phyloP scores from a whole-genome alignment of 805 yeast genomes.

The Ascoidea asiatica region DNA sequence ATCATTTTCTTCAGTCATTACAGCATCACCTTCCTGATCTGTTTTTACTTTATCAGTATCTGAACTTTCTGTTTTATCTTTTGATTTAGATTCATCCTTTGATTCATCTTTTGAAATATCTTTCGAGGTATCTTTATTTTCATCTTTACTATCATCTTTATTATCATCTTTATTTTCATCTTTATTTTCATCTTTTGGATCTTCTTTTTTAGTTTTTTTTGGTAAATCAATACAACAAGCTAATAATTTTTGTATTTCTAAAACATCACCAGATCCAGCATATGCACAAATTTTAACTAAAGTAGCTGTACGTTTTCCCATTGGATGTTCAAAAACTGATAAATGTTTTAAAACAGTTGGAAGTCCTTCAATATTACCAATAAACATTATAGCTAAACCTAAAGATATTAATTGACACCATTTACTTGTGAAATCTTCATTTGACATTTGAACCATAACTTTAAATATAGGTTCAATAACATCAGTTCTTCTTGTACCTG shows the following conservation, averaged over 20 bases:
- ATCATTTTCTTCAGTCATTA: slow-evolving; percentile 15
- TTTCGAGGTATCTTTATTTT: slow-evolving; percentile 14
- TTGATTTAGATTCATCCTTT: slow-evolving; percentile 21
- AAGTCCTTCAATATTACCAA: slow-evolving; percentile 89
- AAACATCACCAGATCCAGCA: slow-evolving; percentile 95
- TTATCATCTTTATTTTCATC: slow-evolving; percentile 12
- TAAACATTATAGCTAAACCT: slow-evolving; percentile 81
- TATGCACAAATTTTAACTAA: slow-evolving; percentile 87
- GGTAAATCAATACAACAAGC: slow-evolving; percentile 21
- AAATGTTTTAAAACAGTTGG: slow-evolving; percentile 91
- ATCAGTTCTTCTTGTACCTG: slow-evolving; percentile 93
- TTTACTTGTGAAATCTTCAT: slow-evolving; percentile 62
- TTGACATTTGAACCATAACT: slow-evolving; percentile 76
- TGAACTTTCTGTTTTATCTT: slow-evolving; percentile 18
- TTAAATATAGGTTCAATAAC: slow-evolving; percentile 86
- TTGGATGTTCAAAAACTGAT: slow-evolving; percentile 91
- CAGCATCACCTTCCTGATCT: slow-evolving; percentile 13
- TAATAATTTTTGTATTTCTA: slow-evolving; percentile 82
- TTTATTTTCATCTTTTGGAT: slow-evolving; percentile 26
- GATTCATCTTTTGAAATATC: slow-evolving; percentile 16
- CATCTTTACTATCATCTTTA: slow-evolving; percentile 5
- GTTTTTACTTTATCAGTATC: slow-evolving; percentile 10
- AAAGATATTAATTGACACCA: slow-evolving; percentile 86
- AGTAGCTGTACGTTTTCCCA: slow-evolving; percentile 78
- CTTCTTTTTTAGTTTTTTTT: slow-evolving; percentile 28